phyloP scores from a whole-genome alignment of 2,329 filamentous ascomycete genomes.

The Cladosporium sp. region DNA sequence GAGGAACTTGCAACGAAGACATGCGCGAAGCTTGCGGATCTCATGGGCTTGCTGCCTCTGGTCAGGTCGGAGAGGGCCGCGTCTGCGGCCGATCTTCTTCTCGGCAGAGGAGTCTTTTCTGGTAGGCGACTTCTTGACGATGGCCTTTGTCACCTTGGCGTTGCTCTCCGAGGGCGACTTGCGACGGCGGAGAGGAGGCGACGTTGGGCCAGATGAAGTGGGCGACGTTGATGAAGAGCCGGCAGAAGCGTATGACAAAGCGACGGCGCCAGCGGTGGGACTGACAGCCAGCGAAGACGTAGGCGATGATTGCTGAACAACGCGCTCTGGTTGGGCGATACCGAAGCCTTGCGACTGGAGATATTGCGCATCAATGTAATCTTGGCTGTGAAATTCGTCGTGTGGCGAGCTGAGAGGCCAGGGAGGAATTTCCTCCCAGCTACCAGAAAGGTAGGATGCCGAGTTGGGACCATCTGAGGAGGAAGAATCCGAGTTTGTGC shows the following conservation, averaged over 20 bases:
- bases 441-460: conserved; percentile 59
- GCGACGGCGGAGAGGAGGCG: conserved; percentile 57
- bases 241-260: conserved; percentile 23
- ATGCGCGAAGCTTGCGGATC: conserved; percentile 90
- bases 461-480: conserved; percentile 54
- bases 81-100: conserved; percentile 89
- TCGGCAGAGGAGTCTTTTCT: conserved; percentile 74
- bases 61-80: conserved; percentile 84
- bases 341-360: conserved; percentile 29
- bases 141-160: conserved; percentile 76
- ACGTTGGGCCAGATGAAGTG: conserved; percentile 31
- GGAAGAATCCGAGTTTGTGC: conserved; percentile 81
- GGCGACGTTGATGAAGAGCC: conserved; percentile 29
- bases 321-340: conserved; percentile 24
- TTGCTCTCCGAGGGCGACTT: conserved; percentile 53
- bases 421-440: conserved; percentile 70
- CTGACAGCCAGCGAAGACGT: conserved; percentile 27
- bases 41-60: conserved; percentile 95
- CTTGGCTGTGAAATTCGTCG: conserved; percentile 64
- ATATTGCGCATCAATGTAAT: conserved; percentile 59
- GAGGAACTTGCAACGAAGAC: conserved; percentile 93
- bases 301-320: conserved; percentile 27
- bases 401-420: conserved; percentile 78
- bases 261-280: conserved; percentile 19
- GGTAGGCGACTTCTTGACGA: conserved; percentile 67